Evolutionary conservation across 78 protist species (phyloP).

Genomic region (Guillardia theta): DNA sequence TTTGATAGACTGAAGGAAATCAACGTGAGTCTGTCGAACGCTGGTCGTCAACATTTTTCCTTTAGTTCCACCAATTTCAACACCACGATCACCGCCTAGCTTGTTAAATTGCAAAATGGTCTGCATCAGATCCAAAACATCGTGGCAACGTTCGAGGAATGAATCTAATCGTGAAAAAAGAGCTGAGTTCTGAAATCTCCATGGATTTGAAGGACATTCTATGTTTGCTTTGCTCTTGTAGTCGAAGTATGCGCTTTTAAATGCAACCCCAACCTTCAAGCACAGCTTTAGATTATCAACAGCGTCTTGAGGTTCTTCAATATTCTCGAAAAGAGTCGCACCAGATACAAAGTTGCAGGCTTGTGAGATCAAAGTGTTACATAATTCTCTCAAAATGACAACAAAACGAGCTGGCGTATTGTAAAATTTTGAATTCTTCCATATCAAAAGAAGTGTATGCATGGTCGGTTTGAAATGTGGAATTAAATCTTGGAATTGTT

Average conservation of each 20-base stretch:
- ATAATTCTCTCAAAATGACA: constrained; percentile 61
- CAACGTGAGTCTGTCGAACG: not conserved
- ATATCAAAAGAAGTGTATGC: constrained; percentile 45
- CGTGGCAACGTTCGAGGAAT: constrained; percentile 64
- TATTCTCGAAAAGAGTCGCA: constrained; percentile 20
- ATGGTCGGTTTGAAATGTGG: constrained; percentile 44
- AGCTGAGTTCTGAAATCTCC: constrained; percentile 52
- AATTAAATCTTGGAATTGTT: not conserved
- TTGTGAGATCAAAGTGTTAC: constrained; percentile 66
- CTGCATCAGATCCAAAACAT: constrained; percentile 54
- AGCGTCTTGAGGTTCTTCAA: constrained; percentile 48
- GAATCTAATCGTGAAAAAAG: constrained; percentile 61
- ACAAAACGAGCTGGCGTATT: constrained; percentile 36
- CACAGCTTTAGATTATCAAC: constrained; percentile 32
- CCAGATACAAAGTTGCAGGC: constrained; percentile 22
- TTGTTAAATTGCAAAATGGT: constrained; percentile 45
- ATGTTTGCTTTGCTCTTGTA: constrained; percentile 7
- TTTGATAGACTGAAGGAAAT: not conserved
- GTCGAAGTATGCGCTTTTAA: constrained; percentile 42
- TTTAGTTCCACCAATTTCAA: constrained; percentile 74
- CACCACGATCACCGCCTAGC: constrained; percentile 47
- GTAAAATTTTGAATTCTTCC: constrained; percentile 2
- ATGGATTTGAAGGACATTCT: constrained; percentile 27
- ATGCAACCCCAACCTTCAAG: not conserved
- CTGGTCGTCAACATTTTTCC: constrained; percentile 31